Evolutionary conservation across 805 yeast genomes (phyloP), one percentile per base, ranked within the genome.

Genomic region (Ogataea henricii): DNA sequence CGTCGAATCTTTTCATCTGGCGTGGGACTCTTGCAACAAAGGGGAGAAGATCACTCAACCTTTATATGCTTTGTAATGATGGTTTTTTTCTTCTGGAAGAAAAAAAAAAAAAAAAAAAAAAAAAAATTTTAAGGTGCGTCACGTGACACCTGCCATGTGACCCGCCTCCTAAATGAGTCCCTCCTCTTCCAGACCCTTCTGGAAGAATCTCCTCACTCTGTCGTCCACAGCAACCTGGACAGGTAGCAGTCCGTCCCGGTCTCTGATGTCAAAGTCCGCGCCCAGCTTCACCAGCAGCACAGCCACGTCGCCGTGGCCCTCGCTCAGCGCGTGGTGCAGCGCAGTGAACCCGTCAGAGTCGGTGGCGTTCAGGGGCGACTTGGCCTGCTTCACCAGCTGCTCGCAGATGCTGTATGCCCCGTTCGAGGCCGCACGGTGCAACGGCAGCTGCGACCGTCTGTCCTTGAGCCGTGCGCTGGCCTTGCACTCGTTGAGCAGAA

Each of bases 261-360:
- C 81, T 42, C 67, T 68, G 12, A 71, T 47, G 17, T 59, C 65
- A 9, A 72, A 64, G 55, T 87, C 89, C 0, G 96, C 97, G 0
- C 92, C 92, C 4, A 75, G 69, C 44, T 75, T 72, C 1, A 83
- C 81, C 40, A 91, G 67, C 27, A 71, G 59, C 1, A 82, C 71
- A 0, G 87, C 96, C 9, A 81, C 79, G 49, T 87, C 96, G 1
- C 85, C 90, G 57, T 83, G 84, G 0, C 96, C 97, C 66, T 91
- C 98, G 0, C 96, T 89, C 47, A 86, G 68, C 0, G 97, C 96
- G 66, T 89, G 96, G 64, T 89, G 96, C 50, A 92, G 64, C 1
- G 96, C 83, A 0, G 96, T 86, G 90, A 94, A 89, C 0, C 96
- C 94, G 45, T 76, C 75, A 10, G 55, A 54, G 60, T 91, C 97